Evolutionary conservation across 352 stramenopile genomes (phyloP), one percentile per base, ranked within the genome.

Genomic region (Phytophthora crassamura): DNA sequence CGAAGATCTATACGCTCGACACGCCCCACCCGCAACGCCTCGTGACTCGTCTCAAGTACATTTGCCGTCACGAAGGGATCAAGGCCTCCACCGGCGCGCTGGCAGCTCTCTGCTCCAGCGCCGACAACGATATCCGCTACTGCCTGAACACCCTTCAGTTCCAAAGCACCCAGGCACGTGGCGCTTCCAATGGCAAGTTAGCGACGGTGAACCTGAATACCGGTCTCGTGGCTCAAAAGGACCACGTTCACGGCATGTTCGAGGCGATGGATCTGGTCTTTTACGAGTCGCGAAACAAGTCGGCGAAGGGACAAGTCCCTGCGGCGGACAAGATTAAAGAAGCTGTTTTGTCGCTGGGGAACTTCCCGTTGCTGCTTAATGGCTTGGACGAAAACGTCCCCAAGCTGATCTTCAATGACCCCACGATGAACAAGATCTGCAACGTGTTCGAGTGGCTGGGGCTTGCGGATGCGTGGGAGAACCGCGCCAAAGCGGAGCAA

Each of bases 111-210:
- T 94, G 68, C 57, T 67, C 56, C 65, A 88, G 58, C 69, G 86
- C 72, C 66, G 88, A 81, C 48, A 94, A 93, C 59, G 97, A 99
- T 70, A 95, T 99, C 18, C 91, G 97, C 51, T 97, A 96, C 48
- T 99, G 94, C 53, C 78, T 99, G 10, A 98, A 99, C 67, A 97
- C 92, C 4, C 79, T 99, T 4, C 97, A 99, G 76, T 98, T 99
- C 71, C 92, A 98, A 49, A 88, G 74, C 48, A 77, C 78, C 0
- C 77, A 86, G 55, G 72, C 59, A 42, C 64, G 59, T 59, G 55
- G 45, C 53, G 42, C 46, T 43, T 41, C 7, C 20, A 62, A 42
- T 40, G 48, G 36, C 35, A 67, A 62, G 7, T 43, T 59, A 5
- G 38, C 30, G 3, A 38, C 51, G 2, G 54, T 60, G 54, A 80